Base-by-base conservation (phyloP, 345 rosid genomes). In the Raphanus raphanistrum region DNA sequence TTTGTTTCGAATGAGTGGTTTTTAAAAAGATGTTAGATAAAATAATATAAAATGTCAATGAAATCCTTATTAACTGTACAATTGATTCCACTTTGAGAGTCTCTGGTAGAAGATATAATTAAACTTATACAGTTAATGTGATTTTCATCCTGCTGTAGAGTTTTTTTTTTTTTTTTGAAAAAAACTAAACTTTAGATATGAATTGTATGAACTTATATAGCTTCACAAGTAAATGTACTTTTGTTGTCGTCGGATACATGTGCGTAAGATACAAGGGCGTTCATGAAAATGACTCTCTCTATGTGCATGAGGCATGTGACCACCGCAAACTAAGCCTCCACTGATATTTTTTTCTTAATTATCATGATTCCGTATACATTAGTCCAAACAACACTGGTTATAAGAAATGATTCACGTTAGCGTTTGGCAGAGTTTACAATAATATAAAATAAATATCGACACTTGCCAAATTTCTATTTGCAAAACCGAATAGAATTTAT, bases 251-350 rank as follows among this genome's bases (percentile, higher is more conserved):
- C 82, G 70, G 70, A 79, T 36, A 73, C 82, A 79, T 72, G 81
- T 41, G 81, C 68, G 66, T 58, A 32, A 65, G 76, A 43, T 71
- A 43, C 76, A 67, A 61, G 68, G 36, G 52, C 21, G 54, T 65
- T 77, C 76, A 31, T 65, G 76, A 58, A 65, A 65, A 57, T 15
- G 55, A 65, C 80, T 77, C 38, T 68, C 41, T 68, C 43, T 72
- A 8, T 72, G 55, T 78, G 77, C 81, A 78, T 72, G 82, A 73
- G 82, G 74, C 78, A 79, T 79, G 82, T 79, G 82, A 73, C 78
- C 78, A 79, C 82, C 74, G 74, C 74, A 73, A 73, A 79, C 38
- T 61, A 79, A 79, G 78, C 70, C 59, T 73, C 69, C 8, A 52
- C 70, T 50, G 28, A 50, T 67, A 11, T 4, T 5, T 63, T 28